Percentiles rank a stretch among this genome's conserved stretches.
phyloP scores from a whole-genome alignment of 768 basidiomycete species.

The Termitomyces sp. region DNA sequence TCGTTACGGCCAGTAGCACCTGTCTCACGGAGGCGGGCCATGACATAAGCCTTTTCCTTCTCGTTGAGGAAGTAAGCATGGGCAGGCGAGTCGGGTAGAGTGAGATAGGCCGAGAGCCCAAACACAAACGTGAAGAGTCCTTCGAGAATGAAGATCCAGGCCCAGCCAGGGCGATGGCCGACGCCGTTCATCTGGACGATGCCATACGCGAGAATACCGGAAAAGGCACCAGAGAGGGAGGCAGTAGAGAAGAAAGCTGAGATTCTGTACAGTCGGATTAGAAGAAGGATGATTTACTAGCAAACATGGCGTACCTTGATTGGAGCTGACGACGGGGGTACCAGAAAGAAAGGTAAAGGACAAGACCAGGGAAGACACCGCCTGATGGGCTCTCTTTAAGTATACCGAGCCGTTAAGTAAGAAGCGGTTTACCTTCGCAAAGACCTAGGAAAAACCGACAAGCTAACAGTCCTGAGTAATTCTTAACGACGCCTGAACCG shows the following conservation, averaged over 20 bases:
- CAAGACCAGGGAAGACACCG: constrained; percentile 55
- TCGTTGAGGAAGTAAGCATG: constrained; percentile 48
- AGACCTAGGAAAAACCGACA: constrained; percentile 28
- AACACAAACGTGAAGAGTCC: constrained; percentile 62
- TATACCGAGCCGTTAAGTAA: too few relatives aligned
- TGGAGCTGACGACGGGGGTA: constrained; percentile 49
- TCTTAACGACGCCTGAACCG: constrained; percentile 41
- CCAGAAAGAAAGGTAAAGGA: constrained; percentile 56
- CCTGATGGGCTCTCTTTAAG: constrained; percentile 23
- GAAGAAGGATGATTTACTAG: constrained; percentile 23
- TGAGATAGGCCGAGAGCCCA: constrained; percentile 45
- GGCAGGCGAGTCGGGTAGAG: constrained; percentile 43
- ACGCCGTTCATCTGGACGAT: constrained; percentile 63
- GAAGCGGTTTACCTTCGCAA: constrained; percentile 35
- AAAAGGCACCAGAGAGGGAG: constrained; percentile 57
- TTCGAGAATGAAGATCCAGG: constrained; percentile 23
- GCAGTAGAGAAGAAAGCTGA: constrained; percentile 23
- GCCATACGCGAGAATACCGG: constrained; percentile 63
- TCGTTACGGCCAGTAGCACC: constrained; percentile 33
- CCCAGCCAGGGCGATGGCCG: constrained; percentile 54
- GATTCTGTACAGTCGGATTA: constrained; percentile 37
- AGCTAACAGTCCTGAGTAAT: constrained; percentile 36
- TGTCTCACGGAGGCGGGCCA: constrained; percentile 36
- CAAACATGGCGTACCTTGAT: constrained; percentile 29
- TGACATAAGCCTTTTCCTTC: constrained; percentile 46